These are phyloP conservation scores for Taxillus chinensis DNA, from an alignment of 164 flowering plant genomes.

Conservation along the genomic window DNA sequence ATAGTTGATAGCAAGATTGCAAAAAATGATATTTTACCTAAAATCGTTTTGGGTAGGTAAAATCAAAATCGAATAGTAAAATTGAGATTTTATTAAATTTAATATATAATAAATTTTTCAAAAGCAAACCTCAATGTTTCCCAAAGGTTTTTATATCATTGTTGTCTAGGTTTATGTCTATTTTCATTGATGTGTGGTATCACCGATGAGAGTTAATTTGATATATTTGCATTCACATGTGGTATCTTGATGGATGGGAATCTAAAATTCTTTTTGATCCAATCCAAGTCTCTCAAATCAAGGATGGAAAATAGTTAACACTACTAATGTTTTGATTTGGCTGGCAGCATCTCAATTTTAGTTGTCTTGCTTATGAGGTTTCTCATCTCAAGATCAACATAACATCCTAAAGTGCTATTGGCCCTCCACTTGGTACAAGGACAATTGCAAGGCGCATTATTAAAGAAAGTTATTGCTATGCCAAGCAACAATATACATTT, in stretches of 20 bases:
- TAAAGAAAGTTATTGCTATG: slow-evolving; percentile 86
- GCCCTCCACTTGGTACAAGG: slow-evolving; percentile 69
- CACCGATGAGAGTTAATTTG: not conserved
- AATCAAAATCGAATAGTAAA: too few relatives aligned
- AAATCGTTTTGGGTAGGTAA: too few relatives aligned
- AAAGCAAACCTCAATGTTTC: too few relatives aligned
- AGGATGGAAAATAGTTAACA: too few relatives aligned
- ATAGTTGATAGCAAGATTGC: too few relatives aligned
- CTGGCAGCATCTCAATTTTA: not conserved
- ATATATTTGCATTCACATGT: not conserved
- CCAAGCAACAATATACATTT: slow-evolving; percentile 90
- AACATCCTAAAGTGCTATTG: slow-evolving; percentile 64
- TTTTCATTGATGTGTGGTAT: not conserved
- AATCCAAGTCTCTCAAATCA: too few relatives aligned
- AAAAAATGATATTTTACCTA: too few relatives aligned
- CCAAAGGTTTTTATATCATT: not conserved
- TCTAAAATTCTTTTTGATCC: too few relatives aligned
- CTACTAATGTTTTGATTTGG: not conserved
- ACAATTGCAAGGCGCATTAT: slow-evolving; percentile 75
- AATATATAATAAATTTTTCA: too few relatives aligned
- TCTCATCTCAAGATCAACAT: slow-evolving; percentile 44
- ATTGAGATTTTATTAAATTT: too few relatives aligned
- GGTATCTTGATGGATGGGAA: not conserved
- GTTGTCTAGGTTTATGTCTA: not conserved
- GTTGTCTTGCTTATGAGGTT: not conserved